Evolutionary conservation across 2,329 filamentous ascomycete genomes (phyloP).

Genomic region (Cordyceps cateniannulata): DNA sequence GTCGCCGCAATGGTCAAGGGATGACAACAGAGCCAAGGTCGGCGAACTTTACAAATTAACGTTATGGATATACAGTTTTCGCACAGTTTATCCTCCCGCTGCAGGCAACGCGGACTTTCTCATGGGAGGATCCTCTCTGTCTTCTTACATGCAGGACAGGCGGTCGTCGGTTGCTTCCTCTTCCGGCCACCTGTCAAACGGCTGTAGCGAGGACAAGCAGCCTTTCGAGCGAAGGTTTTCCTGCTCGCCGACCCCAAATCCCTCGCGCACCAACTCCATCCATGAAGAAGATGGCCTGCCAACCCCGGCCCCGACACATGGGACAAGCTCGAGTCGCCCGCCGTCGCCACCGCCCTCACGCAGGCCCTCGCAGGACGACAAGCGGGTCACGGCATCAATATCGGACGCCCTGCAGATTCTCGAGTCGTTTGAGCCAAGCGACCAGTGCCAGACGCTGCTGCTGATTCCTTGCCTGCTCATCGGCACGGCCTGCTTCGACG

Average conservation of each 20-base stretch:
- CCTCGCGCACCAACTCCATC: constrained; percentile 33
- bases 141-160: constrained; percentile 15
- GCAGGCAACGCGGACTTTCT: constrained; percentile 1
- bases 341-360: constrained; percentile 41
- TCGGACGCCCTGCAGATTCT: constrained; percentile 50
- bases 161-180: constrained; percentile 14
- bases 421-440: constrained; percentile 48
- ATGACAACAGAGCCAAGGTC: constrained; percentile 51
- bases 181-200: constrained; percentile 11
- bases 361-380: constrained; percentile 42
- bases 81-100: constrained; percentile 48
- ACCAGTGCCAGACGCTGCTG: constrained; percentile 53
- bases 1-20: constrained; percentile 56
- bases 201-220: background rate
- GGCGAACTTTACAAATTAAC: constrained; percentile 57
- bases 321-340: constrained; percentile 16
- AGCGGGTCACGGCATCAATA: constrained; percentile 46
- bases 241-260: constrained; percentile 25
- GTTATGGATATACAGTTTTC: constrained; percentile 58
- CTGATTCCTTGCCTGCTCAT: constrained; percentile 55
- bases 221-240: constrained; percentile 16
- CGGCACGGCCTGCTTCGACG: constrained; percentile 52
- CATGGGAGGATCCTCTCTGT: constrained; percentile 16
- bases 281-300: constrained; percentile 28
- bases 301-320: background rate